A percentile compares a stretch with the other conserved stretches of the same genome.
Conservation (phyloP, 495 filamentous ascomycete genomes). For the Hypoxylon trugodes region DNA sequence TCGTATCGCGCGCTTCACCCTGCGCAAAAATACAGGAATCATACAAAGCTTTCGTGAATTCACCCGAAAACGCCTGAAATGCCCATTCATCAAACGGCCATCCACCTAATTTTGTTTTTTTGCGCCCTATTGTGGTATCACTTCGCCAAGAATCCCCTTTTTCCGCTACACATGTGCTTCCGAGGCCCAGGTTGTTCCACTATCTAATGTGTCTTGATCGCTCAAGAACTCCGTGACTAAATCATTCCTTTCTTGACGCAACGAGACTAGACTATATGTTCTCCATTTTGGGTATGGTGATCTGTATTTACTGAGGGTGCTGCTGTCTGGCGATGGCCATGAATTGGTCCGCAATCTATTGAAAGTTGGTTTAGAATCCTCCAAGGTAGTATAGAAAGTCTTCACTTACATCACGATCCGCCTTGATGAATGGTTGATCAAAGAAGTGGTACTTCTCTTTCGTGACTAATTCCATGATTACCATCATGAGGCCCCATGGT, state of each 20-base stretch:
- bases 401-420: conserved; percentile 76
- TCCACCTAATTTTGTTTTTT: conserved; percentile 24
- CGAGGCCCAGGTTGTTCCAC: conserved; percentile 2
- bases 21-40: conserved; percentile 3
- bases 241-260: conserved; percentile 13
- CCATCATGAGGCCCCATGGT: conserved; percentile 94
- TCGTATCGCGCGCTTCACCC: background rate
- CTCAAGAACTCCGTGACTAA: conserved; percentile 8
- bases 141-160: conserved; percentile 23
- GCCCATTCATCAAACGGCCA: conserved; percentile 31
- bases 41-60: conserved; percentile 30
- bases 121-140: conserved; percentile 31
- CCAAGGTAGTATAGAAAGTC: conserved; percentile 9
- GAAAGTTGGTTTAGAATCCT: conserved; percentile 29
- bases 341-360: conserved; percentile 55
- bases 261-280: background rate
- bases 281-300: background rate
- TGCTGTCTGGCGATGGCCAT: conserved; percentile 47
- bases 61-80: conserved; percentile 32
- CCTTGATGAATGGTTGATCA: conserved; percentile 90
- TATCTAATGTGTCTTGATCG: conserved; percentile 18
- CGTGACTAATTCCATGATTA: conserved; percentile 87
- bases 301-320: conserved; percentile 28
- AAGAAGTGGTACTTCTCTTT: conserved; percentile 91
- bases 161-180: conserved; percentile 17